These are phyloP conservation scores for Amanita brunnescens DNA, from an alignment of 768 basidiomycete species.

Conservation along the genomic window DNA sequence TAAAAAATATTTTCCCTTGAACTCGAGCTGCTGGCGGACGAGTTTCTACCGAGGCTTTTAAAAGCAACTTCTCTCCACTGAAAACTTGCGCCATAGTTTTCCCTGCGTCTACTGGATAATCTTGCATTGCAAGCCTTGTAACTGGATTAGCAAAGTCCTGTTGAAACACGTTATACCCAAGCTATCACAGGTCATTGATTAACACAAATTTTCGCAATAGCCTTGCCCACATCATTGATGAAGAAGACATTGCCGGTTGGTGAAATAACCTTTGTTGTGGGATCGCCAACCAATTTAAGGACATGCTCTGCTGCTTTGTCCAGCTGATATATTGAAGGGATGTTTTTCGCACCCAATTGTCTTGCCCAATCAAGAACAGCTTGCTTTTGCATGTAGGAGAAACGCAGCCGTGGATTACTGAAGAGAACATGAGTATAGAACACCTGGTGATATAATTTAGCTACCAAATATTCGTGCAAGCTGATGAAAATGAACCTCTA, in stretches of 20 bases:
- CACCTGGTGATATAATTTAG: background rate
- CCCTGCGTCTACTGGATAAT: constrained; percentile 2
- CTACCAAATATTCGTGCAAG: background rate
- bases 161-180: background rate
- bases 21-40: background rate
- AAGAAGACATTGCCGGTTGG: constrained; percentile 4
- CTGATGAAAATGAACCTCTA: constrained; percentile 2
- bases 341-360: background rate
- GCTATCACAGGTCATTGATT: background rate
- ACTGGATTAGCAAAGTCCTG: constrained; percentile 9
- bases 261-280: constrained; percentile 2
- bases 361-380: constrained; percentile 6
- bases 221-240: constrained; percentile 4
- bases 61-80: constrained; percentile 2
- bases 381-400: constrained; percentile 5
- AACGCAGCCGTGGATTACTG: constrained; percentile 3
- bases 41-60: background rate
- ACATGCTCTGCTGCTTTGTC: background rate
- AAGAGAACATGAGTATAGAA: constrained; percentile 7
- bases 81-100: background rate
- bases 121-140: constrained; percentile 2
- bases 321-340: constrained; percentile 1
- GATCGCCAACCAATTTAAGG: constrained; percentile 1
- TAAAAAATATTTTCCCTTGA: background rate
- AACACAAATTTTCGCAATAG: constrained; percentile 3